Conservation (phyloP, 2,329 filamentous ascomycete species). For the Elsinoe fawcettii region DNA sequence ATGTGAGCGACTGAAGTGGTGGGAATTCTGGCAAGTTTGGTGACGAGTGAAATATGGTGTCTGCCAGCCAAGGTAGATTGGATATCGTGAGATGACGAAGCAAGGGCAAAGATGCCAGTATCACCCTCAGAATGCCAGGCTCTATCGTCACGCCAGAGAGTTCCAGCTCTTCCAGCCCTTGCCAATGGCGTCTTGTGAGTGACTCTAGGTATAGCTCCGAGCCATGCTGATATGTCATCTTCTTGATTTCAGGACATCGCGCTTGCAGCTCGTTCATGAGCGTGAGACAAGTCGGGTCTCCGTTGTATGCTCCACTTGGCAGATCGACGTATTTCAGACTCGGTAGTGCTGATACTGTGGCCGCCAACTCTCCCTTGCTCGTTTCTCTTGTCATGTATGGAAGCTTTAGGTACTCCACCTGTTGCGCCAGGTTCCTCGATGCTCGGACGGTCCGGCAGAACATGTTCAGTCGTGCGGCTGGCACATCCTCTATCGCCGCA, state of each 20-base stretch:
- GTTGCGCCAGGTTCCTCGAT: constrained; percentile 59
- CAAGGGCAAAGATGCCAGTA: constrained; percentile 57
- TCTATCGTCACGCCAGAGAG: constrained; percentile 62
- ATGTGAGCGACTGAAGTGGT: constrained; percentile 61
- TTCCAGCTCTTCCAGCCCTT: constrained; percentile 64
- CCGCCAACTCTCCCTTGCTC: constrained; percentile 72
- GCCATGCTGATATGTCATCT: constrained; percentile 78
- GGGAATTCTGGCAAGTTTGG: constrained; percentile 63
- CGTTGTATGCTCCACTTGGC: constrained; percentile 77
- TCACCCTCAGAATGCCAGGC: constrained; percentile 60
- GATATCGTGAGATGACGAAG: constrained; percentile 69
- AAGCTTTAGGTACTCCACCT: constrained; percentile 74
- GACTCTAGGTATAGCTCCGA: constrained; percentile 69
- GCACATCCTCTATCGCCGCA: constrained; percentile 59
- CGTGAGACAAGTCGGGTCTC: constrained; percentile 66
- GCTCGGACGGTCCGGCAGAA: constrained; percentile 77
- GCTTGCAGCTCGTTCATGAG: constrained; percentile 78
- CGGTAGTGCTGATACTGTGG: constrained; percentile 75
- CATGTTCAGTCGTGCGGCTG: constrained; percentile 65
- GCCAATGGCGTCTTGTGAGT: constrained; percentile 61
- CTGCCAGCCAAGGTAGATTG: constrained; percentile 61
- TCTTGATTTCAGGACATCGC: constrained; percentile 72
- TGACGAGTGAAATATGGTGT: constrained; percentile 64
- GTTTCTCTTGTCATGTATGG: constrained; percentile 94
- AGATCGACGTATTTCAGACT: constrained; percentile 85